Conservation (phyloP, 164 flowering plant species). For the Vitis rotundifolia region DNA sequence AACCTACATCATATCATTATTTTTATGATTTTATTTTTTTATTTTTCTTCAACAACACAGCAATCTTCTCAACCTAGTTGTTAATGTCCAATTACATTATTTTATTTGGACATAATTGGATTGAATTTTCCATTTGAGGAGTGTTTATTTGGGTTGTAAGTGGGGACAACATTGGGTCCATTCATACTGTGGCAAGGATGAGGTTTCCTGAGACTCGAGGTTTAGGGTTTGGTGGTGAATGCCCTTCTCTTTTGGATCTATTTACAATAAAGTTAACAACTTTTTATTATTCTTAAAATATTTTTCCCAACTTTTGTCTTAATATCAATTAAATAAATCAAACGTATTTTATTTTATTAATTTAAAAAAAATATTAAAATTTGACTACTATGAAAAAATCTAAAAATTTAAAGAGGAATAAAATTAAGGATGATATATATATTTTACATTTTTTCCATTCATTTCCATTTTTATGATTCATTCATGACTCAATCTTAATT, state of each 20-base stretch:
- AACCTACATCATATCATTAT: neutral
- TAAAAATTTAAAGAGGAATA: too few species aligned
- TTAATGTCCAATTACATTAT: neutral
- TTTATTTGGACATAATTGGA: neutral
- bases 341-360: too few species aligned
- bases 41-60: constrained; percentile 1
- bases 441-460: too few species aligned
- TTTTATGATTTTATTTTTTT: too few species aligned
- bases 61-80: neutral
- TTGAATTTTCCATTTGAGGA: constrained; percentile 6
- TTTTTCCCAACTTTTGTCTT: too few species aligned
- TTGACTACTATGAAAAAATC: too few species aligned
- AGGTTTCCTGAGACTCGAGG: constrained; percentile 14
- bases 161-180: constrained; percentile 18
- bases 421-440: too few species aligned
- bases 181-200: constrained; percentile 17
- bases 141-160: constrained; percentile 14
- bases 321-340: too few species aligned
- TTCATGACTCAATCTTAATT: too few species aligned
- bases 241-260: constrained; percentile 3
- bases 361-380: too few species aligned
- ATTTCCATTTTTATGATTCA: too few species aligned
- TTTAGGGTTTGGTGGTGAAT: neutral
- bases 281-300: constrained; percentile 7
- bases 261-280: constrained; percentile 17